Conservation (phyloP, 139 green algal species). For the Penium margaritaceum region DNA sequence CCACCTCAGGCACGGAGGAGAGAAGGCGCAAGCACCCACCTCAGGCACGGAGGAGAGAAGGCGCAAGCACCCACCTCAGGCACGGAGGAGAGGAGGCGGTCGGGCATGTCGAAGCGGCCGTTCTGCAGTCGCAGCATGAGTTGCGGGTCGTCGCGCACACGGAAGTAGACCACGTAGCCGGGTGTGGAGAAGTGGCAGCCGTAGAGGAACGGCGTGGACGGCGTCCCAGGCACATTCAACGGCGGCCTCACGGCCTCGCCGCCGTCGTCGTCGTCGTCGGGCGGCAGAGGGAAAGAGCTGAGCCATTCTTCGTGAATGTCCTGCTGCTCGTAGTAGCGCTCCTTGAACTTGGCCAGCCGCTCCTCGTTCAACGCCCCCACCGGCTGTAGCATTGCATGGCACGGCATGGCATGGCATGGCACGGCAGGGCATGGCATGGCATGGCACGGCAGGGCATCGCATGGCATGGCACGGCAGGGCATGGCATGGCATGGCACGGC, state of each 20-base stretch:
- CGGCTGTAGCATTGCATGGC: too few relatives aligned
- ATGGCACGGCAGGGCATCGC: too few relatives aligned
- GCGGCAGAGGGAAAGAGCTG: background rate
- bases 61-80: constrained; percentile 53
- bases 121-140: constrained; percentile 87
- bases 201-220: constrained; percentile 77
- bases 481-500: too few relatives aligned
- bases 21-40: background rate
- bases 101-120: constrained; percentile 84
- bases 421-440: too few relatives aligned
- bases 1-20: background rate
- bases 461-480: too few relatives aligned
- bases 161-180: constrained; percentile 87
- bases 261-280: too few relatives aligned
- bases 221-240: constrained; percentile 23
- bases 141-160: constrained; percentile 71
- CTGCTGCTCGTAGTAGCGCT: constrained; percentile 64
- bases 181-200: constrained; percentile 90
- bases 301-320: constrained; percentile 26
- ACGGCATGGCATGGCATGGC: too few relatives aligned
- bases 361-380: constrained; percentile 78
- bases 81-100: constrained; percentile 78
- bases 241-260: background rate
- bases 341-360: constrained; percentile 64
- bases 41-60: background rate